Base-by-base conservation (phyloP, 441 rosid species). In the Euphorbia schlechtendalii region DNA sequence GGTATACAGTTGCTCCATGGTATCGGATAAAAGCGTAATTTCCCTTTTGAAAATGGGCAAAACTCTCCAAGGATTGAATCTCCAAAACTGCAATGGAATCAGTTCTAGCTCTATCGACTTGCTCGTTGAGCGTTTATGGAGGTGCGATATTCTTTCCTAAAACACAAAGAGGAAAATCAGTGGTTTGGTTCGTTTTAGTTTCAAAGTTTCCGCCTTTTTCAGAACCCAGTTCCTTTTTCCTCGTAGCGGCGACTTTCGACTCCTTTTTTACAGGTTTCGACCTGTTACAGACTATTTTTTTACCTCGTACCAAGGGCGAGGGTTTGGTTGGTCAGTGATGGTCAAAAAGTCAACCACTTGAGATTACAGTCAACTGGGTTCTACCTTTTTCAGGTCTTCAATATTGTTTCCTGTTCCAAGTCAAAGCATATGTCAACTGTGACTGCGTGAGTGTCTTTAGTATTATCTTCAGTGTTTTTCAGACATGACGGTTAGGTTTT, bases 101-200 rank as follows among this genome's bases (percentile, higher is more conserved):
- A 84, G 85, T 72, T 51, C 69, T 64, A 27, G 78, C 66, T 66
- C 82, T 15, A 68, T 83, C 7, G 90, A 83, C 49, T 55, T 76
- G 34, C 96, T 94, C 27, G 76, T 84, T 48, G 88, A 83, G 66
- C 77, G 78, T 20, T 69, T 89, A 36, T 91, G 96, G 94, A 83
- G 85, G 76, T 94, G 98, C 11, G 96, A 89, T 68, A 81, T 94
- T 74, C 92, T 94, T 65, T 86, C 76, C 71, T 90, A 69, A 84
- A 56, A n/a, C n/a, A n/a, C n/a, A n/a, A n/a, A n/a, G n/a, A n/a
- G n/a, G n/a, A 58, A 43, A 18, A 69, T 64, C 71, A 65, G 71
- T 64, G 67, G 79, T 63, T 66, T 68, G 78, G 66, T 38, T 69
- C 71, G 81, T 85, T 91, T 88, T 88, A 85, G 83, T 80, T 72